phyloP scores from a whole-genome alignment of 2,329 filamentous ascomycete genomes.

The Colletotrichum eleusines region DNA sequence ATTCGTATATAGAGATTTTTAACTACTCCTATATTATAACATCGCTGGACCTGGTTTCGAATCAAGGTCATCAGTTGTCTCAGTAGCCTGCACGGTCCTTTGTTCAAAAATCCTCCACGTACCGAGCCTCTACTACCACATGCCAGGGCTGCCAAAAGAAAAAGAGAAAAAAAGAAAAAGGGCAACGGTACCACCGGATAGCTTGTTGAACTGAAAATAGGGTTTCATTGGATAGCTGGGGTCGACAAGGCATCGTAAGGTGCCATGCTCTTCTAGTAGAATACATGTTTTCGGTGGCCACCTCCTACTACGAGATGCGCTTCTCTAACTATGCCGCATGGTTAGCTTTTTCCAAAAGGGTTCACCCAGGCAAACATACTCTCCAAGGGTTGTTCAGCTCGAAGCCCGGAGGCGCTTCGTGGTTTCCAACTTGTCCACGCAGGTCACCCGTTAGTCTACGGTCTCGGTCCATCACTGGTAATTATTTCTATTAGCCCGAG shows the following conservation, averaged over 20 bases:
- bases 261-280: slow-evolving; percentile 12
- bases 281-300: slow-evolving; percentile 17
- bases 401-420: slow-evolving; percentile 69
- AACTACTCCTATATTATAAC: too few relatives aligned
- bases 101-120: background rate
- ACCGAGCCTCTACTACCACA: background rate
- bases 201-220: background rate
- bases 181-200: too few relatives aligned
- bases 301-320: slow-evolving; percentile 58
- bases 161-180: too few relatives aligned
- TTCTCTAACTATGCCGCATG: slow-evolving; percentile 61
- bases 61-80: background rate
- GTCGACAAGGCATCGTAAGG: background rate
- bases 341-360: slow-evolving; percentile 34
- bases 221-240: slow-evolving; percentile 11
- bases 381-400: slow-evolving; percentile 74
- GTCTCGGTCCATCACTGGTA: slow-evolving; percentile 74
- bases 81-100: background rate
- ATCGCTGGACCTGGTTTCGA: slow-evolving; percentile 18
- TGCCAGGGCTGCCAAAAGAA: background rate
- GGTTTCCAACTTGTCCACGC: slow-evolving; percentile 68
- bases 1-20: slow-evolving; percentile 69
- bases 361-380: slow-evolving; percentile 56
- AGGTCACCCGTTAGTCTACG: slow-evolving; percentile 69
- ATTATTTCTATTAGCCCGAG: slow-evolving; percentile 29